Conservation (phyloP, 768 basidiomycete genomes). For the Tulasnella calospora region DNA sequence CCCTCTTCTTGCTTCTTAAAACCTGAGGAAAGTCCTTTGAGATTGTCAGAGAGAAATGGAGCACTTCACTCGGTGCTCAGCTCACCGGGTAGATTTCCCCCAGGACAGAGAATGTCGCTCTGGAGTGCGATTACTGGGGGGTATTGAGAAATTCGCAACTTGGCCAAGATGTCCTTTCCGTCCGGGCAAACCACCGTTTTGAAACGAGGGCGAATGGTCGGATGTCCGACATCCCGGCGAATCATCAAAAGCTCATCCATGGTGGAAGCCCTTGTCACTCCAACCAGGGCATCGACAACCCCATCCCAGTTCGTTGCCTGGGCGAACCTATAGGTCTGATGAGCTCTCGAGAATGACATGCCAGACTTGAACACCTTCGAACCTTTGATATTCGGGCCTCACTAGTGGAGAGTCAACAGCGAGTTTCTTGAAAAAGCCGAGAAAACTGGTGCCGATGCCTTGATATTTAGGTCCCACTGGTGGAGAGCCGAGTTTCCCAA, state of each 20-base stretch:
- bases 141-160: not conserved
- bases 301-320: not conserved
- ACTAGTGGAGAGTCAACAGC: not conserved
- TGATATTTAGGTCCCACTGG: not conserved
- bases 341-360: not conserved
- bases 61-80: too few relatives aligned
- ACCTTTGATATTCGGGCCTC: not conserved
- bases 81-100: too few relatives aligned
- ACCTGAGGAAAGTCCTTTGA: not conserved
- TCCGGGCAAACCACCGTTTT: not conserved
- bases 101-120: not conserved
- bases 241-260: not conserved
- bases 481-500: not conserved
- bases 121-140: not conserved
- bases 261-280: not conserved
- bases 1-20: not conserved
- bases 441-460: too few relatives aligned
- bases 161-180: not conserved
- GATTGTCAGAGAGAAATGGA: too few relatives aligned
- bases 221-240: not conserved
- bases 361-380: not conserved
- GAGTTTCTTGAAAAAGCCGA: not conserved
- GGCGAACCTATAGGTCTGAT: not conserved
- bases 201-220: not conserved
- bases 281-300: not conserved